Conservation (phyloP, 202 grass and related monocot species). For the Digitaria exilis region DNA sequence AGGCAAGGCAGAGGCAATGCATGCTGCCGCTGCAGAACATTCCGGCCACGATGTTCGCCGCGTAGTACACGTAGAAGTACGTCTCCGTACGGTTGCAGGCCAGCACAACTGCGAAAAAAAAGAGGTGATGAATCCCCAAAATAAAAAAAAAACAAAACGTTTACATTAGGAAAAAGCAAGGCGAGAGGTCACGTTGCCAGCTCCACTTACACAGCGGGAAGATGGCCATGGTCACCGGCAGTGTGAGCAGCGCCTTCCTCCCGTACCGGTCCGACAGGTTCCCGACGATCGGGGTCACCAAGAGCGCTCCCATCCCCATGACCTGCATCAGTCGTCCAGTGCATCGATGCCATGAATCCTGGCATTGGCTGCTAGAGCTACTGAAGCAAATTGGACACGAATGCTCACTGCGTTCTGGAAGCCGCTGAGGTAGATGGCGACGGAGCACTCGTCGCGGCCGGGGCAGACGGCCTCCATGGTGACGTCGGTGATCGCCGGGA, state of each 20-base stretch:
- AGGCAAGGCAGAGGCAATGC: constrained; percentile 79
- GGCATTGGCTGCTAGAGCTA: neutral
- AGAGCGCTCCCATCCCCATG: too few relatives aligned
- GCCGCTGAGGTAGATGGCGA: constrained; percentile 88
- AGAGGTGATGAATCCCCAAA: neutral
- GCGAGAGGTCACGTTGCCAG: neutral
- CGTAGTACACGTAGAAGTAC: constrained; percentile 74
- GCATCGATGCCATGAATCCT: too few relatives aligned
- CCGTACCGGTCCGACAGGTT: constrained; percentile 94
- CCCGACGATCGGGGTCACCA: constrained; percentile 48
- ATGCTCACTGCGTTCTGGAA: constrained; percentile 60
- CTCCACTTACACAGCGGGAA: constrained; percentile 55
- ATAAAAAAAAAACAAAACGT: neutral
- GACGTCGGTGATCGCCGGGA: constrained; percentile 81
- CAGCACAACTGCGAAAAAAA: constrained; percentile 58
- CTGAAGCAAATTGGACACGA: too few relatives aligned
- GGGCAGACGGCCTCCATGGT: constrained; percentile 76
- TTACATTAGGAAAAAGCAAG: neutral
- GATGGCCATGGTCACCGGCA: constrained; percentile 63
- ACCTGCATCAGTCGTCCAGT: too few relatives aligned
- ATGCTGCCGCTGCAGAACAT: constrained; percentile 84
- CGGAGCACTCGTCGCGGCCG: constrained; percentile 73
- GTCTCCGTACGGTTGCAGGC: constrained; percentile 58
- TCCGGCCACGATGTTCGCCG: constrained; percentile 63
- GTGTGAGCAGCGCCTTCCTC: constrained; percentile 68